Evolutionary conservation across 2,329 filamentous ascomycete species (phyloP).

Genomic region (Hortaea sp.): DNA sequence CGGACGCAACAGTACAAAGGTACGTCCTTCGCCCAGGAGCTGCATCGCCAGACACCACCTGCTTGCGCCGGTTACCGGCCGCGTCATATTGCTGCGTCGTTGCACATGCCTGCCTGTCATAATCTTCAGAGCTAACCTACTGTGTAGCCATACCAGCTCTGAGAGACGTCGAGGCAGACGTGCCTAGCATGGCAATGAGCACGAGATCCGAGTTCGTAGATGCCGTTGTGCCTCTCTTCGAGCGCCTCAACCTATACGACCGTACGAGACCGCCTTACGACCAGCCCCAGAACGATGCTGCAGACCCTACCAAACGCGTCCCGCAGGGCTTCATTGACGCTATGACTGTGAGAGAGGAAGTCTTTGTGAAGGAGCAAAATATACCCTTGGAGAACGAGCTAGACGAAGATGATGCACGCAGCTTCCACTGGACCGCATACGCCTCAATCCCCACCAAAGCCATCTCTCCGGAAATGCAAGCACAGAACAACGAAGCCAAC

Average conservation of each 20-base stretch:
- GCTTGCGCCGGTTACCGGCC: no score
- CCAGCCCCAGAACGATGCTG: slow-evolving; percentile 21
- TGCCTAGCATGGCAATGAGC: slow-evolving; percentile 4
- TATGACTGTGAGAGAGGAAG: slow-evolving; percentile 46
- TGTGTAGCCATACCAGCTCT: no score
- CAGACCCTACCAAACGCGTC: slow-evolving; percentile 25
- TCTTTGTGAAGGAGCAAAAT: slow-evolving; percentile 49
- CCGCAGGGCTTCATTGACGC: slow-evolving; percentile 42
- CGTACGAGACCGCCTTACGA: slow-evolving; percentile 14
- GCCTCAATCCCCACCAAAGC: slow-evolving; percentile 42
- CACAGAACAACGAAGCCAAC: slow-evolving; percentile 20
- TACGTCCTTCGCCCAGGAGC: no score
- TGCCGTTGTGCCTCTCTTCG: slow-evolving; percentile 18
- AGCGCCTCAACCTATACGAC: slow-evolving; percentile 24
- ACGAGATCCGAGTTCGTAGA: slow-evolving; percentile 23
- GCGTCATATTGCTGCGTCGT: no score
- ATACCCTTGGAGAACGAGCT: slow-evolving; percentile 58
- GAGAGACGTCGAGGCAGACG: no score
- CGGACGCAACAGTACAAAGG: no score
- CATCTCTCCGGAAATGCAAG: slow-evolving; percentile 8
- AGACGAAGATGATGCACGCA: slow-evolving; percentile 68
- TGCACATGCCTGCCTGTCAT: no score
- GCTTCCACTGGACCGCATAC: slow-evolving; percentile 85
- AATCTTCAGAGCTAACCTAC: no score
- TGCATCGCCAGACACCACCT: no score